phyloP scores from a whole-genome alignment of 441 rosid genomes.

The Rhodomyrtus psidioides region DNA sequence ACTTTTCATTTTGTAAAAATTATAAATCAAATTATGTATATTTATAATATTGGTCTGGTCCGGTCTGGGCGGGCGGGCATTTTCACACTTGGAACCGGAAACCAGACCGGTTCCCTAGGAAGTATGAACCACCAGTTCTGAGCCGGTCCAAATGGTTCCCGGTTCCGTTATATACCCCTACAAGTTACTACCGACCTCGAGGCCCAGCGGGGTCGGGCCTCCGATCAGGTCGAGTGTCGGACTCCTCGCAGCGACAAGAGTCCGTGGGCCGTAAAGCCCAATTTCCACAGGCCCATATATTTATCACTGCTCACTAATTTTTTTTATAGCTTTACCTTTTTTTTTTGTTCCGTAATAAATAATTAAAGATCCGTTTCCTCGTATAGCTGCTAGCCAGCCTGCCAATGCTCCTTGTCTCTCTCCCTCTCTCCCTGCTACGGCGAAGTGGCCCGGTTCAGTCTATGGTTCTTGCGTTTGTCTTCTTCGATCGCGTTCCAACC shows the following conservation, averaged over 20 bases:
- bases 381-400: neutral
- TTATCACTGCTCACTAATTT: neutral
- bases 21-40: no score
- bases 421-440: neutral
- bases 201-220: fast-evolving
- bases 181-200: neutral
- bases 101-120: no score
- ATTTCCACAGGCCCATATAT: neutral
- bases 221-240: neutral
- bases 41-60: no score
- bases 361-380: neutral
- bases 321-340: neutral
- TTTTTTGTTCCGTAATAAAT: neutral
- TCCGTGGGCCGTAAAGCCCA: neutral
- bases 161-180: no score
- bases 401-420: neutral
- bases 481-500: neutral
- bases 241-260: neutral
- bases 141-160: no score
- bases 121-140: no score
- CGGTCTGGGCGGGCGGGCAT: no score
- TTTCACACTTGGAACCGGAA: no score
- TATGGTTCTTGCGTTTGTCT: neutral
- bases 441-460: neutral
- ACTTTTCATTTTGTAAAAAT: no score